Evolutionary conservation across 345 rosid species (phyloP), one percentile per base, ranked within the genome.

Genomic region (Noccaea bulbosa): DNA sequence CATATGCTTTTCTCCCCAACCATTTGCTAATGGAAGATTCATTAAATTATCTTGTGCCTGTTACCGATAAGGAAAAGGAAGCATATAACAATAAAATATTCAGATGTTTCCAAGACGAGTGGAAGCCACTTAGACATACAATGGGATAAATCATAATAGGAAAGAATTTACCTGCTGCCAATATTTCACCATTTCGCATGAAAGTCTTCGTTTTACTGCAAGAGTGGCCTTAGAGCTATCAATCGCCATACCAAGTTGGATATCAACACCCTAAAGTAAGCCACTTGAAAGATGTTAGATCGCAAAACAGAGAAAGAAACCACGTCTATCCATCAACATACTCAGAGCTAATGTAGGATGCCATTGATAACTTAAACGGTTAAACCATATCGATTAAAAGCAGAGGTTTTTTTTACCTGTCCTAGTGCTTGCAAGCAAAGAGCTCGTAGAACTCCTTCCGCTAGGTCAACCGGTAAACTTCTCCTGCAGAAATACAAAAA

Each of bases 211-310:
- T 77, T 95, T 95, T 78, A 95, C 99, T 62, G 99, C 98, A 62
- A 95, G 92, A 70, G 98, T 95, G 72, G 99, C 99, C 82, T 92
- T 95, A 35, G 98, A 78, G 78, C 93, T 92, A 82, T 92, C 98
- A 45, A 95, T 95, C 66, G 99, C 99, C 93, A 92, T 85, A 65
- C 99, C 99, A 15, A 95, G 97, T 77, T 95, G 99, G 79, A 95
- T 87, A 79, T 95, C 98, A 67, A 85, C 91, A 82, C 92, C 85
- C 99, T 95, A 86, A 37, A 75, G 45, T 43, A 64, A 76, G 65
- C 4, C 73, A n/a, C 35, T 55, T 30, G 56, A 38, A 51, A 67
- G 38, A 63, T 30, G 61, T 67, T 49, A 75, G 58, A 75, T 48
- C 52, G 10, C 6, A 45, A 33, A 17, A 39, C 3, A 53, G 32